These are phyloP conservation scores for Cylindrotheca fusiformis DNA, from an alignment of 108 stramenopile species.

Conservation along the genomic window DNA sequence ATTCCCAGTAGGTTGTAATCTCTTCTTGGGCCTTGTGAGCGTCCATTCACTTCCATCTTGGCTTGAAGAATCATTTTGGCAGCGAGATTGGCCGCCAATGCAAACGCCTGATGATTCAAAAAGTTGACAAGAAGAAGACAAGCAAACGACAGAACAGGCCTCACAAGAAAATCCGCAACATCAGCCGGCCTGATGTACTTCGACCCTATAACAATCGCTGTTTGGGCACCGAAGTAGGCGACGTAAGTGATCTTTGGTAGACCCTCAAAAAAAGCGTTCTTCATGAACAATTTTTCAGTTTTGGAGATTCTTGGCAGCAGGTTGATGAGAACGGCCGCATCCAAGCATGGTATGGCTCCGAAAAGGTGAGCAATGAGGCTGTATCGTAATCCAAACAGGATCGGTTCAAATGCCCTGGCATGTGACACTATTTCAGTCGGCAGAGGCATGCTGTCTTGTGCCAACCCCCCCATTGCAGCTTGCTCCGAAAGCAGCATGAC, in stretches of 20 bases:
- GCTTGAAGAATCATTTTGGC: not conserved
- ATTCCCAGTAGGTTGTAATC: slow-evolving; percentile 10
- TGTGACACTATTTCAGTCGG: slow-evolving; percentile 10
- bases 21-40: not conserved
- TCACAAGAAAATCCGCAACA: not conserved
- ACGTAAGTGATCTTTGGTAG: not conserved
- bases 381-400: slow-evolving; percentile 29
- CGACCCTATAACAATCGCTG: not conserved
- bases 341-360: slow-evolving; percentile 13
- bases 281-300: not conserved
- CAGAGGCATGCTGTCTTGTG: not conserved
- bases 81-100: not conserved
- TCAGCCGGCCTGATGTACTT: not conserved
- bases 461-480: slow-evolving; percentile 7
- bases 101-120: not conserved
- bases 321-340: slow-evolving; percentile 9
- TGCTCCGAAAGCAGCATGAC: slow-evolving; percentile 22
- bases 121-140: not conserved
- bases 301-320: not conserved
- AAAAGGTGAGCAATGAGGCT: slow-evolving; percentile 12
- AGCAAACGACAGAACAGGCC: slow-evolving; percentile 1
- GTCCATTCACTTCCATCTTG: not conserved
- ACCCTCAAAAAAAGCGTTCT: slow-evolving; percentile 1
- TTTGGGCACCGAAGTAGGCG: not conserved
- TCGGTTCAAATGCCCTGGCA: slow-evolving; percentile 23